These are phyloP conservation scores for Sphaerulina vaccinii DNA, from an alignment of 2,329 filamentous ascomycete genomes.

Conservation along the genomic window DNA sequence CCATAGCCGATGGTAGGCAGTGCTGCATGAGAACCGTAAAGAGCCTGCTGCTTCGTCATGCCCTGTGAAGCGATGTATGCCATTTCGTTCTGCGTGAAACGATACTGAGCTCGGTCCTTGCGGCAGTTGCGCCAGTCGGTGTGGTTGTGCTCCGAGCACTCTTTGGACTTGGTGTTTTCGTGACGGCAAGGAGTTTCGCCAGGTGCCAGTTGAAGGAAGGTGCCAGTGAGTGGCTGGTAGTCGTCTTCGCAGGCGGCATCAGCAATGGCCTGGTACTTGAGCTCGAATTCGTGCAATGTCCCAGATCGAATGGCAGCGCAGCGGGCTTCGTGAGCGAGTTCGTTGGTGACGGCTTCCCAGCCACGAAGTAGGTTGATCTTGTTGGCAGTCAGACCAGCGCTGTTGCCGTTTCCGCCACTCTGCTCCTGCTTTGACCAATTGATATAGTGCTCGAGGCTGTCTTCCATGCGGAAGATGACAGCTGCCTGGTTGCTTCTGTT, in stretches of 20 bases:
- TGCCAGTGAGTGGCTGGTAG: conserved; percentile 1
- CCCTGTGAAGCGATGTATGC: conserved; percentile 1
- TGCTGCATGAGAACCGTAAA: background rate
- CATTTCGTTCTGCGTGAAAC: conserved; percentile 8
- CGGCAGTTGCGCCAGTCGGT: conserved; percentile 23
- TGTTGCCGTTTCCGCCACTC: conserved; percentile 25
- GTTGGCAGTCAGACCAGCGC: conserved; percentile 18
- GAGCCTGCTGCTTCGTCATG: conserved; percentile 9
- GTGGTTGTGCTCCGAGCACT: conserved; percentile 14
- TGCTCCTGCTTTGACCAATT: conserved; percentile 21
- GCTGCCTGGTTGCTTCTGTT: conserved; percentile 17
- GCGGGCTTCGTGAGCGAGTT: conserved; percentile 7
- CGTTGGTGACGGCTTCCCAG: conserved; percentile 1
- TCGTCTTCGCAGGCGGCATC: conserved; percentile 5
- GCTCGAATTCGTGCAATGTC: conserved; percentile 5
- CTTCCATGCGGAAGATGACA: conserved; percentile 18
- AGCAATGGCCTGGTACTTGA: conserved; percentile 1
- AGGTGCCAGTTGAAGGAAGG: conserved; percentile 9
- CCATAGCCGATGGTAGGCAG: background rate
- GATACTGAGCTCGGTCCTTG: background rate
- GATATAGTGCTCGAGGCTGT: conserved; percentile 12
- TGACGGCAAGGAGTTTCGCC: conserved; percentile 3
- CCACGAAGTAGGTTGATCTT: conserved; percentile 22
- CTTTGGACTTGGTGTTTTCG: conserved; percentile 14
- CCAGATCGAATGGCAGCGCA: conserved; percentile 10